phyloP scores from a whole-genome alignment of 2,329 filamentous ascomycete genomes.

The Xylaria multiplex region DNA sequence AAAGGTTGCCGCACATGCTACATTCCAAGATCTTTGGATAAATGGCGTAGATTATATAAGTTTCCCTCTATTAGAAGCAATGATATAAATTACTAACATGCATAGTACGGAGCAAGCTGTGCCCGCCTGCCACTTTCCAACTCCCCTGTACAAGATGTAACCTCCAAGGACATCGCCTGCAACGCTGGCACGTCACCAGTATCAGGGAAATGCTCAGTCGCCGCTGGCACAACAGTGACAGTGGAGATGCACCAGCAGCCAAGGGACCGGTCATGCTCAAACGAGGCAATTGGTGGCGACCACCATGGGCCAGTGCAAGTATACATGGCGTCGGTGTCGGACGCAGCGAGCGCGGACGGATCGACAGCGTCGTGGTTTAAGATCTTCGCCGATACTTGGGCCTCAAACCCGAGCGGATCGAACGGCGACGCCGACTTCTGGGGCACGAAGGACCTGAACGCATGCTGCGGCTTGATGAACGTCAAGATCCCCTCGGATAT shows the following conservation, averaged over 20 bases:
- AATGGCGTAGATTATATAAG: slow-evolving; percentile 54
- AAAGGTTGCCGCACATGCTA: slow-evolving; percentile 58
- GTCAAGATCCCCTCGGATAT: slow-evolving; percentile 53
- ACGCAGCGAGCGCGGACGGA: slow-evolving; percentile 51
- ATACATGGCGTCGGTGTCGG: slow-evolving; percentile 54
- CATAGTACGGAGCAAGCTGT: slow-evolving; percentile 54
- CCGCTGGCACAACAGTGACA: slow-evolving; percentile 60
- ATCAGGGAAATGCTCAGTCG: slow-evolving; percentile 57
- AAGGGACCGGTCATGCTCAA: slow-evolving; percentile 50
- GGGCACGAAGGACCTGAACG: slow-evolving; percentile 57
- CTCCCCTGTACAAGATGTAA: slow-evolving; percentile 59
- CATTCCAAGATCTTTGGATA: slow-evolving; percentile 63
- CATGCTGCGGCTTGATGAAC: slow-evolving; percentile 54
- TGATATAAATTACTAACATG: slow-evolving; percentile 39
- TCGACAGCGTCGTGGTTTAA: slow-evolving; percentile 56
- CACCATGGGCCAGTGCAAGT: slow-evolving; percentile 57
- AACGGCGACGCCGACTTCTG: slow-evolving; percentile 58
- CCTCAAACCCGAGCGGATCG: slow-evolving; percentile 46
- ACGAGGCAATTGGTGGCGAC: slow-evolving; percentile 57
- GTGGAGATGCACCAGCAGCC: slow-evolving; percentile 65
- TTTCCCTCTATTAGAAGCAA: slow-evolving; percentile 1
- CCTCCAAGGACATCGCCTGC: slow-evolving; percentile 55
- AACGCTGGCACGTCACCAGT: slow-evolving; percentile 53
- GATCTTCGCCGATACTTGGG: slow-evolving; percentile 56
- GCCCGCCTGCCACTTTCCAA: slow-evolving; percentile 62